Evolutionary conservation across 2,329 filamentous ascomycete species (phyloP), one percentile per base, ranked within the genome.

Genomic region (Rhexocercosporidium sp.): DNA sequence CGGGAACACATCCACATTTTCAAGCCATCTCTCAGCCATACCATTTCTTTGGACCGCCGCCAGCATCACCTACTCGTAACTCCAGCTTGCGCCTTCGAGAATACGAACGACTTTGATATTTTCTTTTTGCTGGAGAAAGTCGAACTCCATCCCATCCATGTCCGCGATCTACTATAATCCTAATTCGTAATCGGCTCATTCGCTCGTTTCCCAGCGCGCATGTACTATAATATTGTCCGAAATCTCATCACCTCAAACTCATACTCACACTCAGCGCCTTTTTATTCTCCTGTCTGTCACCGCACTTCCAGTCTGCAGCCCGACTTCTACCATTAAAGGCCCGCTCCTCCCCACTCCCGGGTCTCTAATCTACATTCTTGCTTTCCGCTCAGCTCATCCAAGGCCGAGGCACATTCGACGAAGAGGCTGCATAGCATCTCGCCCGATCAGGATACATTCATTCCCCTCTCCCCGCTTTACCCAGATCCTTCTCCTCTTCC

Each of bases 71-170:
- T 46, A 59, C 51, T 62, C 46, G 54, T 47, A 56, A 31, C 44
- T 39, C 18, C 53, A 56, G 53, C 53, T 37, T 16, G 31, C 31
- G 54, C 57, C 64, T 69, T 71, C 67, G 61, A 68, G 67, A 69
- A 69, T n/a, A 62, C 69, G 65, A 62, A 64, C n/a, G n/a, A n/a
- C 57, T 64, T 67, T 61, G 56, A 64, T 20, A 44, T 68, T 66
- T 46, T 46, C 66, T 67, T 64, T n/a, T 44, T 64, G 39, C 56
- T 53, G 34, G 61, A 49, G 63, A 67, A 53, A 46, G 22, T 64
- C 41, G 56, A 46, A 29, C 54, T 60, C 54, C 4, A 37, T 37
- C 34, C 14, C 37, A 54, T 60, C 54, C 16, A 39, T 62, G 39
- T 57, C 47, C 44, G 29, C 34, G 12, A 25, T 29, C 27, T 51